Evolutionary conservation across 768 basidiomycete species (phyloP).

Genomic region (Saitozyma sp.): DNA sequence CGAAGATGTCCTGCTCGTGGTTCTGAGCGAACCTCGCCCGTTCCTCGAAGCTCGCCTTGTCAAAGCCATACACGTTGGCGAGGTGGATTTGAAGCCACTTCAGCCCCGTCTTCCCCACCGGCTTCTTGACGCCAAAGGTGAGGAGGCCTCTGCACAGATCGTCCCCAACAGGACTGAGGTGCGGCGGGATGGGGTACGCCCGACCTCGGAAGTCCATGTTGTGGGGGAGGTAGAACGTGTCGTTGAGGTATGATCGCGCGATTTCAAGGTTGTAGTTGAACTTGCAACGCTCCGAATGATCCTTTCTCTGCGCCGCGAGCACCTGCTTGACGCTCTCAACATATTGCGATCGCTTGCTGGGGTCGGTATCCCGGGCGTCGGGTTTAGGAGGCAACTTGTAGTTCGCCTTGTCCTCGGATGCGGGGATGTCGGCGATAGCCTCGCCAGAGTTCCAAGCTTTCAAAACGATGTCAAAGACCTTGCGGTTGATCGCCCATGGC

Average conservation of each 20-base stretch:
- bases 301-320: constrained; percentile 69
- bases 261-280: constrained; percentile 98
- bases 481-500: constrained; percentile 83
- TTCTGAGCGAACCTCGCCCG: constrained; percentile 76
- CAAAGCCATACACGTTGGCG: constrained; percentile 87
- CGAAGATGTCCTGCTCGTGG: constrained; percentile 73
- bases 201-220: constrained; percentile 97
- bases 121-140: constrained; percentile 73
- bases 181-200: constrained; percentile 93
- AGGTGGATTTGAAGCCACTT: constrained; percentile 95
- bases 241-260: constrained; percentile 83
- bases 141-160: constrained; percentile 83
- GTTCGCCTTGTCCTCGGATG: constrained; percentile 59
- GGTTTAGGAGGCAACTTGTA: constrained; percentile 60
- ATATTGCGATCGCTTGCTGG: constrained; percentile 59
- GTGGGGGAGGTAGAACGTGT: constrained; percentile 87
- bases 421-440: constrained; percentile 79
- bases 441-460: constrained; percentile 85
- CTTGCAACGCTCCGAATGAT: constrained; percentile 87
- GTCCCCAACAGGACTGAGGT: constrained; percentile 92
- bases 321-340: constrained; percentile 59
- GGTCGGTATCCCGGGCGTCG: constrained; percentile 60
- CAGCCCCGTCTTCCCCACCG: constrained; percentile 78
- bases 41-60: constrained; percentile 92
- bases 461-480: constrained; percentile 71